Percentiles rank a stretch among this genome's conserved stretches.
These are phyloP conservation scores for Pinus albicaulis DNA, from an alignment of 75 land plant genomes.

Conservation along the genomic window DNA sequence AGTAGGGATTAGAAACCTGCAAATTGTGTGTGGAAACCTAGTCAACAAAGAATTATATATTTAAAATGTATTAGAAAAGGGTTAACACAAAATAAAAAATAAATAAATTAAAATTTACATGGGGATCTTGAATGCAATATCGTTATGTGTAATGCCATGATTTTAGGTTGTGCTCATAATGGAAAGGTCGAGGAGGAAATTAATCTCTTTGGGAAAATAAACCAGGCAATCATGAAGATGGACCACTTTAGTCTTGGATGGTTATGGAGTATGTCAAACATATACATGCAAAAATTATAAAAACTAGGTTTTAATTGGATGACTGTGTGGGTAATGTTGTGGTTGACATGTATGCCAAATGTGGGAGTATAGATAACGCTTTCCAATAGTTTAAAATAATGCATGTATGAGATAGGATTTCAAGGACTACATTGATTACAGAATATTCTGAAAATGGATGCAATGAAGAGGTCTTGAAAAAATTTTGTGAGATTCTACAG, in stretches of 20 bases:
- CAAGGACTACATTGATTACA: slow-evolving; percentile 57
- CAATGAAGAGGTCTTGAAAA: slow-evolving; percentile 16
- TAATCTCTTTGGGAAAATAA: slow-evolving; percentile 19
- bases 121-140: slow-evolving; percentile 39
- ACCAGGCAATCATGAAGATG: neutral
- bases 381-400: slow-evolving; percentile 35
- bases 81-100: too few relatives aligned
- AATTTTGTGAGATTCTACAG: neutral
- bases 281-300: slow-evolving; percentile 39
- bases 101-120: too few relatives aligned
- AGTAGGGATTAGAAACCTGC: too few relatives aligned
- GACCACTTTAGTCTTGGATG: slow-evolving; percentile 45
- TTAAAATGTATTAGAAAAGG: too few relatives aligned
- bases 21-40: too few relatives aligned
- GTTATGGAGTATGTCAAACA: slow-evolving; percentile 27
- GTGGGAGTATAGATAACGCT: slow-evolving; percentile 47
- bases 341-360: slow-evolving; percentile 65
- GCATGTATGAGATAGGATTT: slow-evolving; percentile 26
- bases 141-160: slow-evolving; percentile 47
- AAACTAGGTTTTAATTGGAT: slow-evolving; percentile 20
- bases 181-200: slow-evolving; percentile 23
- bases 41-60: too few relatives aligned
- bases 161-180: slow-evolving; percentile 30
- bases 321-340: slow-evolving; percentile 47
- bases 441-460: slow-evolving; percentile 40